Base-by-base conservation (phyloP, 352 stramenopile species). In the Globisporangium middletonii region DNA sequence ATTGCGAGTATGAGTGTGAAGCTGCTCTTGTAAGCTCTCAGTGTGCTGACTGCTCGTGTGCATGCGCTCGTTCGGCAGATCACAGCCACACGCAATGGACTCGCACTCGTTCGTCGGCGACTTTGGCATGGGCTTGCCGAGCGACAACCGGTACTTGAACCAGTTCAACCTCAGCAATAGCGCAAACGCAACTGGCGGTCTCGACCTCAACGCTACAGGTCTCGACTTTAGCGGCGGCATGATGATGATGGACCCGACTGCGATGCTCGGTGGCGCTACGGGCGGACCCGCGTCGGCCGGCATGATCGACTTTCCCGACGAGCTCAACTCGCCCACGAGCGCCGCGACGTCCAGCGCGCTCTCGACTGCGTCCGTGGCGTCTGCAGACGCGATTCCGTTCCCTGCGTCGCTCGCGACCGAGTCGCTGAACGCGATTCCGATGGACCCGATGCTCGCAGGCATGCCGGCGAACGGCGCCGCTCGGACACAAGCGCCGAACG, bases 301-400 rank as follows among this genome's bases (percentile, higher is more conserved):
- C 4, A 84, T 92, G 60, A 92, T 94, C 38, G 85, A 93, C 54
- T 93, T 94, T 58, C 85, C 85, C 0, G 85, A 92, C 38, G 85
- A 94, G 51, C 71, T 94, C n/a, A 90, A 94, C 53, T 89, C 84
- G 44, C 79, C 83, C 28, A 83, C 72, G 56, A 71, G 57, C 44
- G 49, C 57, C 16, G 23, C 55, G 45, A 79, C 72, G 11, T 71
- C 72, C 2, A 52, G 63, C 13, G 41, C 66, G 26, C 58, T 77
- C n/a, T 66, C 74, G 1, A 61, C 68, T 4, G 50, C 68, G 26
- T 64, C 70, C 19, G 64, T 72, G 1, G 72, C 73, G 4, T 57
- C 71, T 5, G 57, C 61, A 6, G 77, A 85, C 43, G 79, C 79
- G 26, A 93, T 93, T 58, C 83, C 83, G 33, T 93, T 93, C 56